Evolutionary conservation across 2,329 filamentous ascomycete species (phyloP).

Genomic region (Colletotrichum tanaceti): DNA sequence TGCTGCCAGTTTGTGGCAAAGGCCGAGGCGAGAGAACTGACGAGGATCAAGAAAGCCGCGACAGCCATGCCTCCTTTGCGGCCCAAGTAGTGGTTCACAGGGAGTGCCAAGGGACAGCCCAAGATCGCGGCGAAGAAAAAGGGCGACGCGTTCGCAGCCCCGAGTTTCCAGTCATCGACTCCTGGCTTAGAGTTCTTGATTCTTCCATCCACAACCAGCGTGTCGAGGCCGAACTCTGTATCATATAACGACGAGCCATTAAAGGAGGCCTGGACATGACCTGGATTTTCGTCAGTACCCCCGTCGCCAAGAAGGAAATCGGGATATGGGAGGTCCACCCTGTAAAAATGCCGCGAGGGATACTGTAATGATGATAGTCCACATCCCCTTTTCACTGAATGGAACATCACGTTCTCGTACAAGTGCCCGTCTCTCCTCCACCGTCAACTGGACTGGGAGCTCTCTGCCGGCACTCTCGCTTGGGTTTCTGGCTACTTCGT

Average conservation of each 20-base stretch:
- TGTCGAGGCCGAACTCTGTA: conserved; percentile 1
- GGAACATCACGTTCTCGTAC: conserved; percentile 52
- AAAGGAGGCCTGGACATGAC: conserved; percentile 58
- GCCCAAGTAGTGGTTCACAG: conserved; percentile 56
- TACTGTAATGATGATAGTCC: conserved; percentile 55
- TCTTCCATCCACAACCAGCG: background rate
- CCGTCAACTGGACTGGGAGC: conserved; percentile 49
- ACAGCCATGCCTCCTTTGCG: conserved; percentile 54
- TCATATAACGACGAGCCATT: conserved; percentile 54
- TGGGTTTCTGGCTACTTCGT: conserved; percentile 49
- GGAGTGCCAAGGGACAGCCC: conserved; percentile 54
- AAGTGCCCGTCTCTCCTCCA: conserved; percentile 53
- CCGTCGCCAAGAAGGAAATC: background rate
- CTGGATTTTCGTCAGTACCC: background rate
- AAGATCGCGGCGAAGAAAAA: conserved; percentile 54
- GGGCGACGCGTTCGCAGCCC: conserved; percentile 54
- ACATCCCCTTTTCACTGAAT: conserved; percentile 55
- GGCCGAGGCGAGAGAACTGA: conserved; percentile 53
- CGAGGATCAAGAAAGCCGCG: conserved; percentile 54
- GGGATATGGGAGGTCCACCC: conserved; percentile 37
- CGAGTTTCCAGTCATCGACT: conserved; percentile 53
- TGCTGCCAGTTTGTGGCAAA: conserved; percentile 50
- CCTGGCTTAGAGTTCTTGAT: conserved; percentile 19
- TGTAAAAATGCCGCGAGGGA: conserved; percentile 58
- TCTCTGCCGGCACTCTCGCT: conserved; percentile 41